Evolutionary conservation across 805 yeast genomes (phyloP).

Genomic region (Zygosaccharomyces kombuchaensis): DNA sequence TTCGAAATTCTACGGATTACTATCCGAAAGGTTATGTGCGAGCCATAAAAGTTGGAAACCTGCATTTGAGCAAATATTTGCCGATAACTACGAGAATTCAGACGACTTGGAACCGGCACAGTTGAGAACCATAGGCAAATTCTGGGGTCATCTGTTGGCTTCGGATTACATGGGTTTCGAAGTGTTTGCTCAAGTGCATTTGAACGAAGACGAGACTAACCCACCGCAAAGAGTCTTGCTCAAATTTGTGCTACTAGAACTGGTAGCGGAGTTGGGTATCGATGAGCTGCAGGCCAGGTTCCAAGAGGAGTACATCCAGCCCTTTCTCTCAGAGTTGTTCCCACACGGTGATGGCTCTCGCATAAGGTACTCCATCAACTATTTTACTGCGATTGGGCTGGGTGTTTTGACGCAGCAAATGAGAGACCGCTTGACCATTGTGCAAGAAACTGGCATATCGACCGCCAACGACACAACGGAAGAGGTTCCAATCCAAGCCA

Average conservation of each 20-base stretch:
- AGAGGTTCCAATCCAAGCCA: not conserved
- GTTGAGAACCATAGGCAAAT: constrained; percentile 71
- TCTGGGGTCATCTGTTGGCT: constrained; percentile 82
- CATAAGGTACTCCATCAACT: constrained; percentile 77
- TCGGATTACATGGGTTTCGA: constrained; percentile 65
- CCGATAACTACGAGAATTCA: constrained; percentile 49
- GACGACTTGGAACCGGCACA: constrained; percentile 70
- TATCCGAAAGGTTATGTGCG: constrained; percentile 61
- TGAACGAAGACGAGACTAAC: constrained; percentile 72
- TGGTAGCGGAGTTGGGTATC: constrained; percentile 73
- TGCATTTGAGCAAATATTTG: constrained; percentile 51
- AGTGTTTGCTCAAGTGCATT: constrained; percentile 47
- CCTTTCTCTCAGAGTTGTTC: constrained; percentile 54
- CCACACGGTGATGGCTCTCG: constrained; percentile 52
- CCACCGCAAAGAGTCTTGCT: constrained; percentile 76
- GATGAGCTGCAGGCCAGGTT: constrained; percentile 46
- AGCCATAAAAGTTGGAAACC: constrained; percentile 52
- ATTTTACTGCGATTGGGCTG: constrained; percentile 86
- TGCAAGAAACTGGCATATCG: constrained; percentile 31
- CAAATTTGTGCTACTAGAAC: constrained; percentile 73
- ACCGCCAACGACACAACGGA: constrained; percentile 1
- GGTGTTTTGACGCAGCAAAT: constrained; percentile 79
- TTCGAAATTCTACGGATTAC: constrained; percentile 76
- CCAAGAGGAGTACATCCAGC: constrained; percentile 47
- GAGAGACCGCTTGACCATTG: constrained; percentile 50